A percentile compares a stretch with the other conserved stretches of the same genome.
phyloP scores from a whole-genome alignment of 2,329 filamentous ascomycete species.

The Neopestalotiopsis rosae region DNA sequence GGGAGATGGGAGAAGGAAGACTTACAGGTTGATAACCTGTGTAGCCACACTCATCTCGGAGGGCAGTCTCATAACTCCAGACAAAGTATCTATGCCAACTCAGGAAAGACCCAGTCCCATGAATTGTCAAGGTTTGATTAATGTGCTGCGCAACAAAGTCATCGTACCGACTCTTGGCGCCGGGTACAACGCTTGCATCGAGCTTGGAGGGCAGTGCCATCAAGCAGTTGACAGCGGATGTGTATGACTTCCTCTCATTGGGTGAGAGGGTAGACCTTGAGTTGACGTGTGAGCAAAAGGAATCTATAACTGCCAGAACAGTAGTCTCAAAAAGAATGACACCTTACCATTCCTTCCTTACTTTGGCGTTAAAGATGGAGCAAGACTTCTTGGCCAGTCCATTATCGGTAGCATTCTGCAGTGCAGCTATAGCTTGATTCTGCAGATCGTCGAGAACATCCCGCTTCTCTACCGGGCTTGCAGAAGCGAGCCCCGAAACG shows the following conservation, averaged over 20 bases:
- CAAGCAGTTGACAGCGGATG: constrained; percentile 24
- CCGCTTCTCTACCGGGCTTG: not conserved
- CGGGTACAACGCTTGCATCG: constrained; percentile 13
- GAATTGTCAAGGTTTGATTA: constrained; percentile 39
- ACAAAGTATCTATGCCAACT: constrained; percentile 25
- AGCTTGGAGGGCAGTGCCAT: constrained; percentile 18
- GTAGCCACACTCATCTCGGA: constrained; percentile 46
- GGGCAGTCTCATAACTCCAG: constrained; percentile 18
- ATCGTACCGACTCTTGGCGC: constrained; percentile 32
- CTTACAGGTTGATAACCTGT: constrained; percentile 43
- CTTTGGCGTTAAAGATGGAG: constrained; percentile 18
- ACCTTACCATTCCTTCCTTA: constrained; percentile 31
- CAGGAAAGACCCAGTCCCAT: constrained; percentile 32
- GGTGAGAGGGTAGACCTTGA: constrained; percentile 35
- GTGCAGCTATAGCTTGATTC: constrained; percentile 7
- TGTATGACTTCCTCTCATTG: constrained; percentile 36
- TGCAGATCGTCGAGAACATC: constrained; percentile 15
- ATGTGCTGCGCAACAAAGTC: constrained; percentile 46
- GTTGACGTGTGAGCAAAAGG: not conserved
- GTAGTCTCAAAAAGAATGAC: not conserved
- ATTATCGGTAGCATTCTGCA: constrained; percentile 3
- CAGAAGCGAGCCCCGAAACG: not conserved
- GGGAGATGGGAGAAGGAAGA: not conserved
- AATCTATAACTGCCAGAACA: not conserved
- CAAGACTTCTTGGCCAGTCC: constrained; percentile 8